Base-by-base conservation (phyloP, 2,329 filamentous ascomycete genomes). In the Epichloe gansuensis region DNA sequence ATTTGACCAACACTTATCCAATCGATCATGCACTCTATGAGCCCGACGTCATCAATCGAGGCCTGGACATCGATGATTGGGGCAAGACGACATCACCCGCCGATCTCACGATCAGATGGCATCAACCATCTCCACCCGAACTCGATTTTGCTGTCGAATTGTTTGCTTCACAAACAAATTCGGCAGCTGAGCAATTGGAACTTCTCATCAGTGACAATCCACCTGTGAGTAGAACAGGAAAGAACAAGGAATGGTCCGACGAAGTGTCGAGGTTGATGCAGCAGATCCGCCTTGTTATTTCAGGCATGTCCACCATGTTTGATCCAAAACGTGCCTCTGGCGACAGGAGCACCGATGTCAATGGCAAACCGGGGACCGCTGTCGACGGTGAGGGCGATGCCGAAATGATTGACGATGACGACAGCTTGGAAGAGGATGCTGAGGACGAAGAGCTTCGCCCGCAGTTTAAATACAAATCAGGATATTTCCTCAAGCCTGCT, bases 171-270 rank as follows among this genome's bases (percentile, higher is more conserved):
- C 90, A 97, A 66, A 84, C 86, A 5, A 81, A 81, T 52, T 82
- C 80, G 41, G 90, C 91, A 2, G 78, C 91, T 54, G 74, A 82
- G 53, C 82, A 88, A 55, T 71, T 98, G 12, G 79, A 81, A 56
- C 79, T 84, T 7, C 76, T 98, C n/a, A 94, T 89, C 63, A 84
- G 87, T 55, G 83, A 88, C 45, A 79, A 85, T 38, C 85, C 89
- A 1, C 84, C 82, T 2, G 84, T 97, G 50, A 94, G 89, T 66
- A 81, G 91, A 52, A 91, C 90, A 58, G 93, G 93, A 39, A 95
- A 91, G 65, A 94, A 95, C 59, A 98, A 97, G 68, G 91, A 96
- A 61, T 98, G 93, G 93, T 96, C 91, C 0, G 93, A 98, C 65
- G 94, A 98, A 65, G 85, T 97, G 31, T 91, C 89, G 2, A 77